Evolutionary conservation across 208 protist species (phyloP).

Genomic region (Trypanosomatidae sp.): DNA sequence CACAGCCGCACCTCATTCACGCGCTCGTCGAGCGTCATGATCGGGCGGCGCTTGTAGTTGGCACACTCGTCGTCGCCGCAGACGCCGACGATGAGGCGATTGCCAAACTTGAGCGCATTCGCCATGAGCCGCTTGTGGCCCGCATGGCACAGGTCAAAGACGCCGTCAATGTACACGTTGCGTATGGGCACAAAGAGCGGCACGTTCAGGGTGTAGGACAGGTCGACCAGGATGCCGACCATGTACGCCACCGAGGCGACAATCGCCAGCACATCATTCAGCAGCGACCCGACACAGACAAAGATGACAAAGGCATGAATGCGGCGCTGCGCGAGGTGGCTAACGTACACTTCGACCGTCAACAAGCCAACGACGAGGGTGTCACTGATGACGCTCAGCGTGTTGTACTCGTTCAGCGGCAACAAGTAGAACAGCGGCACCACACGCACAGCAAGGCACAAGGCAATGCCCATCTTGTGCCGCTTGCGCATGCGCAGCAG

Average conservation of each 20-base stretch:
- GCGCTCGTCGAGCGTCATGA: conserved; percentile 87
- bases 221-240: conserved; percentile 68
- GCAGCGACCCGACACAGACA: conserved; percentile 68
- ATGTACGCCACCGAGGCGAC: conserved; percentile 57
- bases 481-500: conserved; percentile 47
- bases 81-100: conserved; percentile 86
- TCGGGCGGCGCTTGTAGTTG: conserved; percentile 82
- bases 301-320: conserved; percentile 79
- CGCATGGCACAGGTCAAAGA: conserved; percentile 89
- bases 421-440: conserved; percentile 74
- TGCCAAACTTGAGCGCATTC: conserved; percentile 76
- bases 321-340: conserved; percentile 63
- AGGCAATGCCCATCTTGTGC: conserved; percentile 46
- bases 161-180: conserved; percentile 89
- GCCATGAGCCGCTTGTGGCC: conserved; percentile 84
- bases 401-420: conserved; percentile 47
- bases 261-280: conserved; percentile 78
- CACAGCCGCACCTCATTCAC: conserved; percentile 80
- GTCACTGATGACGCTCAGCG: conserved; percentile 68
- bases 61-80: conserved; percentile 81
- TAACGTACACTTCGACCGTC: conserved; percentile 80
- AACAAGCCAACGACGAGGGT: conserved; percentile 75
- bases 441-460: conserved; percentile 43
- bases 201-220: conserved; percentile 78
- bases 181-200: conserved; percentile 82